These are phyloP conservation scores for Fusarium euwallaceae DNA, from an alignment of 2,329 filamentous ascomycete species.

Conservation along the genomic window DNA sequence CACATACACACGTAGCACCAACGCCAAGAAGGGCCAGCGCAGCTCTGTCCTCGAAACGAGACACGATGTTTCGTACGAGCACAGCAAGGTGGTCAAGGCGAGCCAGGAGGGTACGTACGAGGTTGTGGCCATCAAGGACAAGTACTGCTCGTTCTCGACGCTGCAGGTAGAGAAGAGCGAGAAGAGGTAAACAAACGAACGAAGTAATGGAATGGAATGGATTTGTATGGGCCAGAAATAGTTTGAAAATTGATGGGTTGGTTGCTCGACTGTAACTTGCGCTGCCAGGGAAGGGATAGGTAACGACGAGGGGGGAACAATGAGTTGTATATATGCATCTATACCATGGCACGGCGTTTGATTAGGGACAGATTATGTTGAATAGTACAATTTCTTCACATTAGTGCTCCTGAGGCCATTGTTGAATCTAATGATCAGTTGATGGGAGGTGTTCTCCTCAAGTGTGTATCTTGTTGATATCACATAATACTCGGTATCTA, in stretches of 20 bases:
- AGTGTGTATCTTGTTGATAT: background rate
- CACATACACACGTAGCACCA: constrained; percentile 92
- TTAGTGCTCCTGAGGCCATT: background rate
- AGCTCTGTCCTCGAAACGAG: constrained; percentile 89
- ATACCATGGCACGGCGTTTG: constrained; percentile 57
- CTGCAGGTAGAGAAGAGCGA: constrained; percentile 68
- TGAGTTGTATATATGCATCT: constrained; percentile 51
- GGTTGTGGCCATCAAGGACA: constrained; percentile 95
- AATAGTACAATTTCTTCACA: constrained; percentile 36
- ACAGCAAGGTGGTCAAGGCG: constrained; percentile 84
- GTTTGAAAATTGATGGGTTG: constrained; percentile 33
- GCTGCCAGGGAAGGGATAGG: constrained; percentile 26
- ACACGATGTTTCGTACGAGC: constrained; percentile 86
- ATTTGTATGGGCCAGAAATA: constrained; percentile 23
- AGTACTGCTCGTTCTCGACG: constrained; percentile 89
- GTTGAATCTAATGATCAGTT: background rate
- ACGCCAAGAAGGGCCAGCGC: constrained; percentile 83
- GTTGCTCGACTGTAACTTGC: constrained; percentile 35
- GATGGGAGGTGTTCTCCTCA: background rate
- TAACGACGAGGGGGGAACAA: constrained; percentile 34
- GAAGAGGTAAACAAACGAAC: constrained; percentile 49
- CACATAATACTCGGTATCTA: background rate
- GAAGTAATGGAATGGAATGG: background rate
- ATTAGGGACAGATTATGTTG: constrained; percentile 44
- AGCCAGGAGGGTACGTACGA: constrained; percentile 98